Percentiles rank a stretch among this genome's conserved stretches.
Conservation (phyloP, 208 protist genomes). For the Leishmania amazonensis region DNA sequence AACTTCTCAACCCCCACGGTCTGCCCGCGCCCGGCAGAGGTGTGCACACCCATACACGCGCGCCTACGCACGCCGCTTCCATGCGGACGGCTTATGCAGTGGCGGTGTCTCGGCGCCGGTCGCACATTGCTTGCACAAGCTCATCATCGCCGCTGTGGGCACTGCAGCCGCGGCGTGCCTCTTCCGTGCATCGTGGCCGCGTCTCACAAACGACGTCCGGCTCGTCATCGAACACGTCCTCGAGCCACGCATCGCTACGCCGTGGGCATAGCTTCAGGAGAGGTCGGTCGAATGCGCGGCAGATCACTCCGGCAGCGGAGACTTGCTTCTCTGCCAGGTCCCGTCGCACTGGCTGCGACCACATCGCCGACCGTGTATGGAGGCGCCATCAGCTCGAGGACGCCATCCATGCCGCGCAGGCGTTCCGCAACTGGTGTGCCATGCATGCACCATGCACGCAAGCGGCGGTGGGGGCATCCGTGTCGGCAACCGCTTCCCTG, state of each 20-base stretch:
- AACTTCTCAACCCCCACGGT: not conserved
- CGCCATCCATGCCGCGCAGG: slow-evolving; percentile 8
- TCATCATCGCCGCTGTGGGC: not conserved
- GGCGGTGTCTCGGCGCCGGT: not conserved
- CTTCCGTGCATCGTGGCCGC: not conserved
- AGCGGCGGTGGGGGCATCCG: not conserved
- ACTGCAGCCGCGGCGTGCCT: not conserved
- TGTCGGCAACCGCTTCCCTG: not conserved
- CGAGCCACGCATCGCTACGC: not conserved
- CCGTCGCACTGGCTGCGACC: not conserved
- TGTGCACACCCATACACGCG: not conserved
- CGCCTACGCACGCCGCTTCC: not conserved
- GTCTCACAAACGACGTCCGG: not conserved
- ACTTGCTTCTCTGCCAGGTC: not conserved
- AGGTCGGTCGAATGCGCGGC: not conserved
- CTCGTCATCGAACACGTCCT: not conserved
- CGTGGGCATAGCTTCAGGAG: not conserved
- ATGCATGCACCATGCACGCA: not conserved
- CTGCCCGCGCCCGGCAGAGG: not conserved
- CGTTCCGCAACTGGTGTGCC: slow-evolving; percentile 1
- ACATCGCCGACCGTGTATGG: not conserved
- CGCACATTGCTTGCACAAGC: not conserved
- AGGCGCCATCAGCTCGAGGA: slow-evolving; percentile 1
- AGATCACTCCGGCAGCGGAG: not conserved
- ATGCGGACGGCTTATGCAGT: not conserved